Percentiles rank a stretch among this genome's conserved stretches.
phyloP scores from a whole-genome alignment of 495 filamentous ascomycete species.

The Penicillium flavigenum region DNA sequence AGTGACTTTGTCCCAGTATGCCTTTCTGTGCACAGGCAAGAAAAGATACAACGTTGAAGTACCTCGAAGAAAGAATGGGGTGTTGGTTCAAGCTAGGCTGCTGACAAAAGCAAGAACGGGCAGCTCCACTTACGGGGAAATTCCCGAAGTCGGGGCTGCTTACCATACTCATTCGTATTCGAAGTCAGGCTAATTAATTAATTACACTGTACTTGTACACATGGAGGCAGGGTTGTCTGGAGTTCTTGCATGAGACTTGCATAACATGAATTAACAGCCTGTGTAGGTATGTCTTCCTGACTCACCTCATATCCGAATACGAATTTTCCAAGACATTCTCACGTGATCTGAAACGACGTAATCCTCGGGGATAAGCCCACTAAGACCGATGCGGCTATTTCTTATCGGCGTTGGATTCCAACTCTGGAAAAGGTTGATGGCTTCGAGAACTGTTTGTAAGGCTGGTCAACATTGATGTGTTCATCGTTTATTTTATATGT shows the following conservation, averaged over 20 bases:
- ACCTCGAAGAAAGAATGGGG: constrained; percentile 11
- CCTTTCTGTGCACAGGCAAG: constrained; percentile 17
- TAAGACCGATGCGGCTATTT: constrained; percentile 8
- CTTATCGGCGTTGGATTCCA: background rate
- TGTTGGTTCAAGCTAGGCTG: constrained; percentile 17
- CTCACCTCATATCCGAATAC: background rate
- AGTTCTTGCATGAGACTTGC: constrained; percentile 1
- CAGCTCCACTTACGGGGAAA: constrained; percentile 7
- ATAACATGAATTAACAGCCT: background rate
- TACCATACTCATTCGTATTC: background rate
- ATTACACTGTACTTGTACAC: background rate
- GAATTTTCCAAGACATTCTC: background rate
- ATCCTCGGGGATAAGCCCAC: constrained; percentile 6
- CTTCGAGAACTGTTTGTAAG: background rate
- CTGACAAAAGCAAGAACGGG: constrained; percentile 24
- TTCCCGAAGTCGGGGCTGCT: constrained; percentile 1
- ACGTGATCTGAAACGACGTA: background rate
- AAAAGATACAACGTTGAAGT: constrained; percentile 10
- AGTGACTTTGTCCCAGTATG: constrained; percentile 20
- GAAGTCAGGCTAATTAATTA: background rate
- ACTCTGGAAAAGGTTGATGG: background rate
- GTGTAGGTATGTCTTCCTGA: background rate
- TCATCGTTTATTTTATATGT: background rate
- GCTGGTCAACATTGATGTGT: background rate
- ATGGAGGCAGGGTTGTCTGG: background rate